A percentile compares a stretch with the other conserved stretches of the same genome.
phyloP scores from a whole-genome alignment of 2,329 filamentous ascomycete species.

The Hymenoscyphus infarciens region DNA sequence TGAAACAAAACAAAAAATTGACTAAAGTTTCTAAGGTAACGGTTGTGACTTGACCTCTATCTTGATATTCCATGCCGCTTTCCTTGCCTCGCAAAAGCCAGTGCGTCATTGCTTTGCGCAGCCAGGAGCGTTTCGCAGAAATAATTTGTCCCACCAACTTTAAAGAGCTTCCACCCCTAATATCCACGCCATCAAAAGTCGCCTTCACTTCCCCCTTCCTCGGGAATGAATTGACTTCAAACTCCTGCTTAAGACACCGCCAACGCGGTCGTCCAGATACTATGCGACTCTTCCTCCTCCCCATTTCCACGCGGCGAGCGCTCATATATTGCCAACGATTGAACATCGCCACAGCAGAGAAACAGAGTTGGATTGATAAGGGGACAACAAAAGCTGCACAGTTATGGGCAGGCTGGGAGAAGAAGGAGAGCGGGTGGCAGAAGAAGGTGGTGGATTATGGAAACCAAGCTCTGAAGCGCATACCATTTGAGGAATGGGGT shows the following conservation, averaged over 20 bases:
- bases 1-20: too few species aligned
- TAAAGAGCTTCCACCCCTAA: background rate
- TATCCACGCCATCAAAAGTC: background rate
- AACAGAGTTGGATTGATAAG: constrained; percentile 61
- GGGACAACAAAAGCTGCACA: constrained; percentile 66
- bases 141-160: background rate
- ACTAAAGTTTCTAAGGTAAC: too few species aligned
- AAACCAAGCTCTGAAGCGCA: constrained; percentile 78
- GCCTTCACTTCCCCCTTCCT: background rate
- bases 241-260: constrained; percentile 7
- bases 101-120: constrained; percentile 12
- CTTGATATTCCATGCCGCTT: constrained; percentile 2
- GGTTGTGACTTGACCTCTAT: too few species aligned
- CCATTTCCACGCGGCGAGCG: constrained; percentile 85
- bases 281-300: constrained; percentile 93
- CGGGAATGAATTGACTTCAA: constrained; percentile 7
- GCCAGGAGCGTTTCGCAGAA: background rate
- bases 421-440: constrained; percentile 82
- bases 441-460: constrained; percentile 81
- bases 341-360: constrained; percentile 50
- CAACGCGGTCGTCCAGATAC: constrained; percentile 13
- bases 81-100: background rate
- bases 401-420: constrained; percentile 85
- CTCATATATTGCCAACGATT: constrained; percentile 88
- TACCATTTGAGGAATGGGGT: constrained; percentile 97